Percentiles rank a stretch among this genome's conserved stretches.
These are phyloP conservation scores for Trichosporon asahii DNA, from an alignment of 1,284 basidiomycete genomes.

Conservation along the genomic window DNA sequence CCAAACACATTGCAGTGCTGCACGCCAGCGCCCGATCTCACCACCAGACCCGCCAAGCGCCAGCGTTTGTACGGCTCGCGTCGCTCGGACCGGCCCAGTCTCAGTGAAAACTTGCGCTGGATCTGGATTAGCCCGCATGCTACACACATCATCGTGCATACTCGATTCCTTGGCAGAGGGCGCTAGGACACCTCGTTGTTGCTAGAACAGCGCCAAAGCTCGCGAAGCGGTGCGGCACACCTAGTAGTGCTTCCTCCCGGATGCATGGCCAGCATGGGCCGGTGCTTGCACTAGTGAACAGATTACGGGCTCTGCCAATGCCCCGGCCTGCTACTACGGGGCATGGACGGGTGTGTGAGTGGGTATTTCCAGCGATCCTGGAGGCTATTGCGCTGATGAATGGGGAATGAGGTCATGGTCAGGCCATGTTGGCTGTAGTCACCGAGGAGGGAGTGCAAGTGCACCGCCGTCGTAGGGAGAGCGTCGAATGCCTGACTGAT, in stretches of 20 bases:
- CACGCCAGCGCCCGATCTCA: no score
- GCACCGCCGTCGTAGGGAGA: background rate
- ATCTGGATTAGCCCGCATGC: background rate
- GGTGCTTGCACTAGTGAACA: background rate
- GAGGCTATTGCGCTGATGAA: background rate
- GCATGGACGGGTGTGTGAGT: background rate
- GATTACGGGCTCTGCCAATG: no score
- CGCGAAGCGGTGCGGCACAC: background rate
- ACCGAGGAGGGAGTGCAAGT: background rate
- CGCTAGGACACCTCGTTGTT: no score
- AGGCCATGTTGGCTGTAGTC: background rate
- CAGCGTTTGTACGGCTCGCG: background rate
- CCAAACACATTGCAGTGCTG: background rate
- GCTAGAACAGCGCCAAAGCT: background rate
- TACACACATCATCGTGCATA: background rate
- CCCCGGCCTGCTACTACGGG: no score
- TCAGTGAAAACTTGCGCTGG: background rate
- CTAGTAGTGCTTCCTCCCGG: background rate
- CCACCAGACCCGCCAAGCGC: no score
- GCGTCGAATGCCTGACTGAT: background rate
- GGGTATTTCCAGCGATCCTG: background rate
- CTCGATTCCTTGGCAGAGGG: background rate
- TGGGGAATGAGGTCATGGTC: background rate
- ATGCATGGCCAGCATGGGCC: background rate
- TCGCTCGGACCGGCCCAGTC: background rate